Evolutionary conservation across 225 moss, liverwort and hornwort genomes (phyloP), one percentile per base, ranked within the genome.

Genomic region (Sphagnum contortum): DNA sequence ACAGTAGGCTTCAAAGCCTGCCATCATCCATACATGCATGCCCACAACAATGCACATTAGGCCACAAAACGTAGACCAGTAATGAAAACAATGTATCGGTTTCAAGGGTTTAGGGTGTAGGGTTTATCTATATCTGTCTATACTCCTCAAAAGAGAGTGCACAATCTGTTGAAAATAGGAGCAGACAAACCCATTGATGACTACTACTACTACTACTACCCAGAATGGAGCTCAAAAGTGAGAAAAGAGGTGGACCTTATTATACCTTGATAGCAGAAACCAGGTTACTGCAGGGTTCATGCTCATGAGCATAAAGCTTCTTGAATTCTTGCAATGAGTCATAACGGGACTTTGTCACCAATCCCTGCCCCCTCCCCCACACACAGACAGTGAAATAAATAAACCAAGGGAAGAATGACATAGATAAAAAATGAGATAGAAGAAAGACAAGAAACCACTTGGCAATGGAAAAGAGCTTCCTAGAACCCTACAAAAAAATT

Each of bases 281-380:
- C 53, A 91, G 73, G 29, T 84, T 69, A 46, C 76, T 62, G 13
- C 73, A 59, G 66, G 72, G 76, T 4, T 61, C 0, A 46, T 79
- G 75, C 5, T 91, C 91, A 13, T 84, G 81, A 47, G 91, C 91
- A 69, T 77, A 91, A n/a, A 81, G 77, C 71, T 82, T 76, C 60
- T 88, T 91, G 60, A 77, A 82, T 9, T 55, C 73, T 66, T 79
- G 79, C n/a, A 91, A 73, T 63, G 80, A 76, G 6, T 91, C 83
- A 3, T 12, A 12, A 67, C 91, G 70, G 13, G 86, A 74, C 70
- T 88, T 91, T 0, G 81, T 83, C 66, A 91, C 69, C 47, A 91
- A 67, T 10, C 91, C 91, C 91, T 91, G 86, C 48, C 10, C 12
- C 11, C 12, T 45, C 10, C 12, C 11, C 12, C 9, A 14, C 51